Evolutionary conservation across 768 basidiomycete genomes (phyloP).

Genomic region (Leucosporidium creatinivorum): DNA sequence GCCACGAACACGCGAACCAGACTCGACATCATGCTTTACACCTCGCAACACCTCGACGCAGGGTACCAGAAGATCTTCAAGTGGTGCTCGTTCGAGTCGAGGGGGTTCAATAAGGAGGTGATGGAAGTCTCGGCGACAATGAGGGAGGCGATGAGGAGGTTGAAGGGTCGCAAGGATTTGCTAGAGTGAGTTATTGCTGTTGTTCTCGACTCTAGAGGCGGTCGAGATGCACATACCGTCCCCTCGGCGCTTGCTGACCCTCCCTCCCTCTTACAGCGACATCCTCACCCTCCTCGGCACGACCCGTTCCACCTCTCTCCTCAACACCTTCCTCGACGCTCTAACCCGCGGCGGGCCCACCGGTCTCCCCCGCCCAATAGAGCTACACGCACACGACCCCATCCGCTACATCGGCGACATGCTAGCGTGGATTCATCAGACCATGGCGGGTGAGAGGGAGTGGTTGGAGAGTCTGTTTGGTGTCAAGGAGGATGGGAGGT

Average conservation of each 20-base stretch:
- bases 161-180: conserved; percentile 70
- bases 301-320: conserved; percentile 70
- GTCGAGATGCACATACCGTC: no score
- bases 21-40: conserved; percentile 78
- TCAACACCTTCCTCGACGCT: conserved; percentile 75
- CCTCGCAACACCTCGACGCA: conserved; percentile 72
- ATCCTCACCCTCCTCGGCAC: conserved; percentile 67
- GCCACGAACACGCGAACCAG: conserved; percentile 44
- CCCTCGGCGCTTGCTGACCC: no score
- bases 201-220: no score
- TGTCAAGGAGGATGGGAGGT: conserved; percentile 57
- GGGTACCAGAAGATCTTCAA: conserved; percentile 83
- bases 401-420: conserved; percentile 95
- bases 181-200: conserved; percentile 62
- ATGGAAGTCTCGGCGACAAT: conserved; percentile 61
- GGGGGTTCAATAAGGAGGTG: conserved; percentile 52
- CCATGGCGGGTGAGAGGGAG: conserved; percentile 89
- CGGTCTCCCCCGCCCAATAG: conserved; percentile 74
- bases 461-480: conserved; percentile 83
- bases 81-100: conserved; percentile 77
- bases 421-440: conserved; percentile 97
- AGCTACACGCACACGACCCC: conserved; percentile 95
- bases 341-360: conserved; percentile 76
- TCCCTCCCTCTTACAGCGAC: conserved; percentile 49
- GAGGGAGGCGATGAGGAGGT: conserved; percentile 62